Base-by-base conservation (phyloP, 768 basidiomycete species). In the Hysterangium stoloniferum region DNA sequence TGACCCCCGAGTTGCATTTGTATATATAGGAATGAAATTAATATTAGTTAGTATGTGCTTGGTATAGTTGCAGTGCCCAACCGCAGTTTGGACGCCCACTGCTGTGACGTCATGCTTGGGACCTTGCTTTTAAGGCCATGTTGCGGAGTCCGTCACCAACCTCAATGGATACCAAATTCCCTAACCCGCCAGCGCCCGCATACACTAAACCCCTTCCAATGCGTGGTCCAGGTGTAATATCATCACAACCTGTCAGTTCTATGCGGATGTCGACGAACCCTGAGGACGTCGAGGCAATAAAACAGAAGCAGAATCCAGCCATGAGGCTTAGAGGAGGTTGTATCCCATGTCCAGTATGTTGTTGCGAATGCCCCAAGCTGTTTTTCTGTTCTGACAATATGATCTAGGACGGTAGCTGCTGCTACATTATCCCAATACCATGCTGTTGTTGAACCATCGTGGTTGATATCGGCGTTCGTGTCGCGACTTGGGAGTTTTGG, bases 281-380 rank as follows among this genome's bases (percentile, higher is more conserved):
- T 17, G 37, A 27, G 6, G 44, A 41, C 24, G 49, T 29, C 28
- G 38, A 51, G 15, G 17, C 4, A 4, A 4, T 17, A 9, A 25
- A 41, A 20, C 22, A 17, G 28, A 20, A 51, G 25, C 49, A 42
- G n/a, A 51, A 41, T 15, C 40, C 29, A 31, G 49, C 31, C 1
- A 24, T 42, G 38, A 51, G 49, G 29, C 37, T 51, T 31, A 20
- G 49, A 41, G 49, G 49, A 29, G 49, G 49, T 11, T 51, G 49
- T 43, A 42, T 51, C 20, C 49, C 49, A 13, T 51, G 49, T 40
- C 49, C 49, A 27, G 49, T 51, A 43, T 17, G 49, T 35, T 4
- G 3, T 29, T 8, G 35, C n/a, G 6, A 7, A n/a, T n/a, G 20
- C 20, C 7, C n/a, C 20, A 37, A 20, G n/a, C 35, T 37, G n/a